Evolutionary conservation across 1,284 basidiomycete species (phyloP), one percentile per base, ranked within the genome.

Genomic region (Cystobasidium pallidum): DNA sequence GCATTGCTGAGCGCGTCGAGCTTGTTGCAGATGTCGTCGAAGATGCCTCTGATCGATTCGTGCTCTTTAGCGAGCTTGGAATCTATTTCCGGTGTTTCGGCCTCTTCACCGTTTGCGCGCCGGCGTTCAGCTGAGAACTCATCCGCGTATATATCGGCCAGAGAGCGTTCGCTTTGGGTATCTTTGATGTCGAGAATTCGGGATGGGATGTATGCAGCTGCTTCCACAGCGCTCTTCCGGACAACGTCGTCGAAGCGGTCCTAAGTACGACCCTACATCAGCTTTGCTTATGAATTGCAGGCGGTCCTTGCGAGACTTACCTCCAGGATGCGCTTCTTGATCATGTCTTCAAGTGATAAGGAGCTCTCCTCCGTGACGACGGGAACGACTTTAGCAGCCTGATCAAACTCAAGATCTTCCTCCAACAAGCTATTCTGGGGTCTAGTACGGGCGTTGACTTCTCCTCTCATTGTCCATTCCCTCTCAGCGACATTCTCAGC

Each of bases 131-230:
- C 76, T 86, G 85, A 24, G 86, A 85, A 99, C 75, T 96, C 94
- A 75, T 91, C 89, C 80, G 97, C 96, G 82, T 99, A 99, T 73
- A 98, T 91, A 82, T 99, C 91, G 7, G 94, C 94, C 41, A 99
- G 86, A 0, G 91, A 94, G 81, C 94, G 90, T 17, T 87, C 84
- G 6, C 90, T 92, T 80, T 94, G 91, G 15, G 87, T 88, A 78
- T 97, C 94, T 78, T 93, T 88, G 21, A 99, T 84, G 79, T 98
- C 94, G 74, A 97, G 88, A 75, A 92, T 84, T 26, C 90, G 87
- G 0, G 92, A 95, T 0, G 95, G 92, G 0, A 98, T 84, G 85
- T 95, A 98, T 0, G 92, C 88, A 75, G 89, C 91, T 73, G 91
- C 89, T 67, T 92, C 91, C 66, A 88, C 81, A 0, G 89, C 86